Base-by-base conservation (phyloP, 129 eudicot genomes). In the Silybum marianum region DNA sequence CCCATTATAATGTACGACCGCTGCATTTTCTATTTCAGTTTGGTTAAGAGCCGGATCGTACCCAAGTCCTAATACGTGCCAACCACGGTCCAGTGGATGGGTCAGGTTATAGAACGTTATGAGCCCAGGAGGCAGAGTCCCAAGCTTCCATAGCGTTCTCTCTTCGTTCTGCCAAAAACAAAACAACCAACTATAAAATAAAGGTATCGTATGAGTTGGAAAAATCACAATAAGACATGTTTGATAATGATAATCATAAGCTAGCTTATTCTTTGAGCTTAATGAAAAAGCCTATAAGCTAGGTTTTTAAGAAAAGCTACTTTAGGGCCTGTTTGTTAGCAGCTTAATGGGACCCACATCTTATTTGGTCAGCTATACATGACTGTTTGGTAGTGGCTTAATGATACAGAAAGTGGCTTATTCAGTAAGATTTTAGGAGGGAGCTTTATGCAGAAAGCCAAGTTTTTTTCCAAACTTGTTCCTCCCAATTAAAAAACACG, bases 81-180 rank as follows among this genome's bases (percentile, higher is more conserved):
- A 96, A 81, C 88, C 88, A 69, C 97, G 89, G 14, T 91, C 95
- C 83, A 96, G 67, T 30, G 98, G 98, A 85, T 96, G 88, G 7
- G 98, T 93, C 83, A 96, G 86, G 84, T 93, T 96, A 87, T 96
- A 93, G 70, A 96, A 96, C 4, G 99, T 96, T 69, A 96, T 91
- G 77, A 96, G 83, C 21, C 99, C 99, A 13, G 98, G 99, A 48
- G 99, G 99, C 88, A 96, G 80, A 8, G 99, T 88, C 12, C 99
- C 99, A 42, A 96, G 99, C 85, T 96, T 96, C 98, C 99, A 96
- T 26, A 96, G 93, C 63, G 95, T 96, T 87, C 99, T 89, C 51
- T 93, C 98, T 87, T 91, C 98, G 38, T 96, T 96, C 99, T 96
- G 89, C 88, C 78, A 40, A 83, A 74, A 78, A 82, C 40, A 86